Percentiles rank a stretch among this genome's conserved stretches.
Evolutionary conservation across 257 asterid genomes (phyloP).

Genomic region (Penstemon barbatus): DNA sequence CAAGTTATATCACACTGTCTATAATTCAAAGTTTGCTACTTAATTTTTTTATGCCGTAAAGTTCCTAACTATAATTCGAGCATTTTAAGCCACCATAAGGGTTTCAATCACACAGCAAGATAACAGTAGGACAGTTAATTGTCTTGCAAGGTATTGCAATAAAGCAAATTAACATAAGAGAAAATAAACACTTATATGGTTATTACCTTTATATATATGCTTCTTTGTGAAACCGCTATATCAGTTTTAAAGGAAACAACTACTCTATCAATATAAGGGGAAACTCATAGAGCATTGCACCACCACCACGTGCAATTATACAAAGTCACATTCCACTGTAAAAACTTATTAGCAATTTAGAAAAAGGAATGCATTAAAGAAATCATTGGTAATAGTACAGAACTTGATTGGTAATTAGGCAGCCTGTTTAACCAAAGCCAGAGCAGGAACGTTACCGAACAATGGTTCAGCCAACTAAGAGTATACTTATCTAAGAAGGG

Average conservation of each 20-base stretch:
- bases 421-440: neutral
- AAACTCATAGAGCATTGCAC: neutral
- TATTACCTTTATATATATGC: neutral
- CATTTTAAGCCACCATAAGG: neutral
- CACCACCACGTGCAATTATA: neutral
- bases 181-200: neutral
- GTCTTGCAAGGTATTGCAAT: conserved; percentile 3
- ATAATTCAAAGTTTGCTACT: neutral
- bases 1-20: conserved; percentile 6
- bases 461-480: conserved; percentile 7
- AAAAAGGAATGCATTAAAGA: conserved; percentile 2
- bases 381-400: neutral
- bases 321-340: neutral
- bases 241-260: neutral
- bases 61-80: neutral
- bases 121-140: neutral
- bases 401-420: neutral
- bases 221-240: neutral
- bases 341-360: neutral
- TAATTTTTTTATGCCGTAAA: neutral
- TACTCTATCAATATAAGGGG: conserved; percentile 6
- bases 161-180: neutral
- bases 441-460: neutral
- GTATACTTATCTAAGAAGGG: neutral
- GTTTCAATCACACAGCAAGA: conserved; percentile 1